Evolutionary conservation across 495 filamentous ascomycete genomes (phyloP), one percentile per base, ranked within the genome.

Genomic region (Xylaria bambusicola): DNA sequence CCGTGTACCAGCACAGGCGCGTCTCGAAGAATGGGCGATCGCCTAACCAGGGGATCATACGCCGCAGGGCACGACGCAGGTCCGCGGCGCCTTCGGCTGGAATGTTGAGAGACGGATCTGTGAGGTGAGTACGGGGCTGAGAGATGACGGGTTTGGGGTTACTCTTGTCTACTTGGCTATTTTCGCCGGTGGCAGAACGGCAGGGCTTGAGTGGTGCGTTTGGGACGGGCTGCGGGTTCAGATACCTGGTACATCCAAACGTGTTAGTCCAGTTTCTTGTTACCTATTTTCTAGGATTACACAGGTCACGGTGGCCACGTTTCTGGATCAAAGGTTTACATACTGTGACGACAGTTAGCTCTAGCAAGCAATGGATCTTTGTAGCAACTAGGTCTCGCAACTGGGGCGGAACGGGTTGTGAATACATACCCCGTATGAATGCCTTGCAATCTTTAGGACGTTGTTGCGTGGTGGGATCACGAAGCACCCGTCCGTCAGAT

Each of bases 1-100:
- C 92, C 6, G 82, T 86, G 62, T 97, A 96, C 90, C 90, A 96
- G 71, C 93, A 98, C 41, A 97, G 74, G 17, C 90, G 78, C n/a
- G 86, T 91, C 13, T 75, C 71, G 35, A 73, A 68, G 65, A 92
- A 97, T 0, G 85, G 82, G 31, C 92, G 72, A 24, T 86, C 78
- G 21, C 68, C 75, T 13, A 94, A 68, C 41, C 74, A 73, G 0
- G 91, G 88, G 3, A 91, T 72, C 66, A 89, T 80, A 56, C 84
- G 76, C 8, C 71, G 67, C 18, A 96, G 71, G 13, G 85, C 86
- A 1, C 74, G 62, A 10, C 88, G 83, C 56, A 88, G 85, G 3
- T 82, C 84, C 9, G 73, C 62, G 49, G 86, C 80, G 12, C 81
- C 90, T 56, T 92, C 89, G 9, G 47, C 20, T 0, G 87, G 84